Evolutionary conservation across 2,329 filamentous ascomycete species (phyloP), one percentile per base, ranked within the genome.

Genomic region (Cladosporium sp.): DNA sequence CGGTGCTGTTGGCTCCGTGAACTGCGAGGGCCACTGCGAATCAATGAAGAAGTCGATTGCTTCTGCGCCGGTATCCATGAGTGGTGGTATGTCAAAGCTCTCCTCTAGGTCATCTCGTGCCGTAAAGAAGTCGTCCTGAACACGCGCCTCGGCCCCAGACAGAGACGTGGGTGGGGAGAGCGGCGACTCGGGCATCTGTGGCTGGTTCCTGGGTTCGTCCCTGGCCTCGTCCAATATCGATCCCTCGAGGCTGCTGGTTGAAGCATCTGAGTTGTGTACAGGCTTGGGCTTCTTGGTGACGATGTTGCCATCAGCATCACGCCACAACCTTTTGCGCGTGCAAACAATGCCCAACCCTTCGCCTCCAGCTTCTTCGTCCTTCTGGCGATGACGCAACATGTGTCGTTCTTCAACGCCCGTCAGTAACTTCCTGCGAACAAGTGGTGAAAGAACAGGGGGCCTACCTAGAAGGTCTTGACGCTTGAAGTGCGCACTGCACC

Each of bases 401-500:
- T 85, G 81, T 56, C 81, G 72, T 35, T 77, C 80, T 82, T n/a
- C 13, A n/a, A 15, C 9, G 7, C 27, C 6, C 3, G 41, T 43
- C 18, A 43, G 41, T 9, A 25, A n/a, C n/a, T n/a, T n/a, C n/a
- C n/a, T 43, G 11, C 7, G 60, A 51, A 42, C 45, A 62, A 55
- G 15, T 41, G 35, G 38, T 45, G 6, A 53, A 40, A 41, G 40
- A 42, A 27, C 25, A 43, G 40, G 12, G n/a, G 22, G 50, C 72
- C 65, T 67, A 78, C 79, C 76, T 50, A 82, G 64, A 36, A 84
- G 65, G 62, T 84, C 81, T 20, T 75, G 77, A 38, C 81, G 72
- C 58, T 79, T 79, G 63, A 83, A 84, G 59, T 82, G 78, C 22
- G 79, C 78, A 50, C 74, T 73, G 55, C 82, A 85, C 57, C 80